Evolutionary conservation across 2,329 filamentous ascomycete genomes (phyloP), one percentile per base, ranked within the genome.

Genomic region (Hyphodiscus sp.): DNA sequence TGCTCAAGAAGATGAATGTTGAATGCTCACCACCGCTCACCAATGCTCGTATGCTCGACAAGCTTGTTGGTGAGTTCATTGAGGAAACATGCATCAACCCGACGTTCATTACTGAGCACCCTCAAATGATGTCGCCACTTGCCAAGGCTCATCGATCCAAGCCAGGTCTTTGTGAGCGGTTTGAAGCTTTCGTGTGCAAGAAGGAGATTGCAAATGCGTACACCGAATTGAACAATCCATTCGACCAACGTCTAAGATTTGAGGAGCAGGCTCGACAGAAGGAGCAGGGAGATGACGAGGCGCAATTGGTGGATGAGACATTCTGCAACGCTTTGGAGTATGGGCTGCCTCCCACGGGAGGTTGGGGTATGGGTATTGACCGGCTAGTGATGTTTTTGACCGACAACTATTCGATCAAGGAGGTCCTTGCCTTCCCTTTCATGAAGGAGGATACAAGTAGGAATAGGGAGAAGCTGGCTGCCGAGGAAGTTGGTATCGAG

Each of bases 251-350:
- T 58, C 75, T 92, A 59, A 84, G 91, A 29, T 92, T 92, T 71
- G 91, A 96, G 71, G 92, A 97, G 81, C 94, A 99, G 75, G 92
- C 91, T 4, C 81, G 83, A 65, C 91, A 97, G 77, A 97, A 97
- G 82, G 90, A 85, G 7, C 89, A 95, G 74, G 94, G 95, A 68
- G 95, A 99, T 62, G 91, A 97, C 64, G 95, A 99, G 75, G 95
- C 92, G 1, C 94, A 97, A 75, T 76, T 94, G 63, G 85, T 97
- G 52, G 95, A 99, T 65, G 92, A 97, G 81, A 95, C 89, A 65
- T 97, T 97, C 79, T 89, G 91, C 67, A 87, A 86, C 57, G 85
- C 87, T 51, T 82, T 97, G 54, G 94, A 97, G 71, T 94, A 91
- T 67, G 89, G 89, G 62, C 75, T 99, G 55, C 92, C 94, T 6